Base-by-base conservation (phyloP, 495 filamentous ascomycete species). In the Aspergillus diversus region DNA sequence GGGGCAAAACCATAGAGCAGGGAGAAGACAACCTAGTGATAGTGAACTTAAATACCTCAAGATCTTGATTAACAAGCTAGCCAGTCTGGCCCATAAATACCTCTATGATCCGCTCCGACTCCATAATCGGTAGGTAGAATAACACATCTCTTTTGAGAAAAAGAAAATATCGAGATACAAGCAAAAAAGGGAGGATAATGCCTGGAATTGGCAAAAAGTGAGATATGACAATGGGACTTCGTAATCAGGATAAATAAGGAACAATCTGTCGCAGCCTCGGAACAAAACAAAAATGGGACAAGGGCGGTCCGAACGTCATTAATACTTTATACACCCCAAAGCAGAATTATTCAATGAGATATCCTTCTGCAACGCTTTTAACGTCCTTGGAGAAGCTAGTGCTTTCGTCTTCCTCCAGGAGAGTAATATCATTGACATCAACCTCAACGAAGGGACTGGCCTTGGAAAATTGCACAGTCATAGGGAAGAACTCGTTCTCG, bases 401-500 rank as follows among this genome's bases (percentile, higher is more conserved):
- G 60, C 89, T 87, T 72, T 97, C 90, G 21, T 75, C 77, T 57
- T 90, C 86, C 82, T 93, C 92, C 51, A 94, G 67, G 60, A 98
- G 77, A 7, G 84, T 81, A 17, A 93, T 87, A 46, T 86, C 84
- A 5, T 81, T 82, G 52, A 97, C 94, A 82, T 96, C 92, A 60
- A 97, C 90, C 69, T 95, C 91, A 35, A 97, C 86, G 72, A 94
- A 93, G 27, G 94, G 94, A 56, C 81, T 86, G 46, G 87, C 83
- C 80, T 96, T 97, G 37, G 89, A 87, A 80, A 98, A 98, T 33
- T 86, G 86, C 34, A 97, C 90, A 51, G 84, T 87, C 93, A 98
- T 97, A 1, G 94, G 94, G 87, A 98, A 98, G 78, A 97, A 97
- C 63, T 96, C 92, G 57, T 88, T 86, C 74, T 97, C 94, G 66